phyloP scores from a whole-genome alignment of 257 asterid genomes.

The Scutellaria baicalensis region DNA sequence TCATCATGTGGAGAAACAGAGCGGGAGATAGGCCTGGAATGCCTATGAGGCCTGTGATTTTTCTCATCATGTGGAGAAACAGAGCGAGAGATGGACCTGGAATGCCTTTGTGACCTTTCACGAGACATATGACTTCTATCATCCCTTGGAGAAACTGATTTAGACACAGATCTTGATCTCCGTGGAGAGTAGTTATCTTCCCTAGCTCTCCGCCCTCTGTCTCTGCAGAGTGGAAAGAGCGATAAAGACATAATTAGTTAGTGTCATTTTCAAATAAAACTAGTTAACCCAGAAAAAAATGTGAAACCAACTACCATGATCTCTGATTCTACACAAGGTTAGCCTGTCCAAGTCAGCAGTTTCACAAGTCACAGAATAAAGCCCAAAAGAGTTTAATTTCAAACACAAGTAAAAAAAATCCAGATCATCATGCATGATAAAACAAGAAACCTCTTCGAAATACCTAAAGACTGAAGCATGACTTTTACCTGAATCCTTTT shows the following conservation, averaged over 20 bases:
- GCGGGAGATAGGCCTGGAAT: conserved; percentile 36
- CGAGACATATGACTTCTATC: conserved; percentile 31
- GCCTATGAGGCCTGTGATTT: conserved; percentile 31
- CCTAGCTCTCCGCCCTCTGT: conserved; percentile 39
- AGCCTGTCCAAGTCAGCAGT: neutral
- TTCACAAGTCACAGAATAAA: conserved; percentile 2
- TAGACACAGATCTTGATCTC: conserved; percentile 46
- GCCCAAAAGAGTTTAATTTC: conserved; percentile 10
- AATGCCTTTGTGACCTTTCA: conserved; percentile 40
- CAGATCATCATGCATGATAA: neutral
- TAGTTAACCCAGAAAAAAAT: neutral
- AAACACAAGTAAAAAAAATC: conserved; percentile 3
- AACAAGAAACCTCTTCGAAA: conserved; percentile 14
- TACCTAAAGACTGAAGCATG: conserved; percentile 46
- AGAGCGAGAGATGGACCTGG: conserved; percentile 44
- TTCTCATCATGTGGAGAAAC: conserved; percentile 40
- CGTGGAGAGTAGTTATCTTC: conserved; percentile 40
- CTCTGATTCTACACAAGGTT: conserved; percentile 6
- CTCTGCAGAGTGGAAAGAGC: conserved; percentile 20
- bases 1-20: conserved; percentile 47
- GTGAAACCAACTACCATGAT: neutral
- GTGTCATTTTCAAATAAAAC: neutral
- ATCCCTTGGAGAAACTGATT: conserved; percentile 58
- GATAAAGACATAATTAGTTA: conserved; percentile 6
- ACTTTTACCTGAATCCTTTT: conserved; percentile 78